A percentile compares a stretch with the other conserved stretches of the same genome.
Conservation (phyloP, 768 basidiomycete genomes). For the Suillus plorans region DNA sequence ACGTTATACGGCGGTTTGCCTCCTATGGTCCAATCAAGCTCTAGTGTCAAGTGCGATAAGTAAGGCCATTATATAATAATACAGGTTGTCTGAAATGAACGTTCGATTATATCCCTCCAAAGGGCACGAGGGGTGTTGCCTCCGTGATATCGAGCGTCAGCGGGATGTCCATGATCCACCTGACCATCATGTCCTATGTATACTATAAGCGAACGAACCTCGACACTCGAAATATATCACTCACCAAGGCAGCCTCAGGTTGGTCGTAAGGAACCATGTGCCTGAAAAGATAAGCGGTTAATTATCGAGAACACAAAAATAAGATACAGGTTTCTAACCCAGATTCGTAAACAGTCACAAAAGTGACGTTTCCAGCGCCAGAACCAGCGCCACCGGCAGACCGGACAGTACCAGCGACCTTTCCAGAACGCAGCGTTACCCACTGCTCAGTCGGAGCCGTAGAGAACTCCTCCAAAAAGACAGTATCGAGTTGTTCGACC, state of each 20-base stretch:
- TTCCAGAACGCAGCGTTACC: conserved; percentile 51
- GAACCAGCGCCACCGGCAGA: conserved; percentile 63
- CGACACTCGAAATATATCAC: conserved; percentile 19
- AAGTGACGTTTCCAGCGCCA: conserved; percentile 83
- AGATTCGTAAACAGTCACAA: conserved; percentile 74
- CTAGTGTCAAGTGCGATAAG: conserved; percentile 1
- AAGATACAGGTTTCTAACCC: conserved; percentile 51
- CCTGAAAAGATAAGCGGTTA: conserved; percentile 35
- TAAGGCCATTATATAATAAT: background rate
- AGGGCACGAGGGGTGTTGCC: background rate
- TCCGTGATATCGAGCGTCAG: conserved; percentile 24
- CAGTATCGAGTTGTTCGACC: conserved; percentile 61
- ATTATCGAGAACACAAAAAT: background rate
- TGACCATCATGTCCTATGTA: conserved; percentile 55
- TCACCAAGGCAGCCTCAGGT: conserved; percentile 78
- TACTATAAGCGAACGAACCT: conserved; percentile 1
- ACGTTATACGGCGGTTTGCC: background rate
- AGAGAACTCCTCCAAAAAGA: conserved; percentile 62
- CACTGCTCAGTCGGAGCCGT: conserved; percentile 51
- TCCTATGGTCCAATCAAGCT: background rate
- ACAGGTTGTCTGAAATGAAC: background rate
- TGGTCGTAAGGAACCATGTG: conserved; percentile 94
- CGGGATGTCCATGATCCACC: conserved; percentile 58
- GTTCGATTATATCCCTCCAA: background rate
- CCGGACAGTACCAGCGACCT: conserved; percentile 65